Percentiles rank a stretch among this genome's conserved stretches.
These are phyloP conservation scores for Fusarium anthophilum DNA, from an alignment of 2,329 filamentous ascomycete genomes.

Conservation along the genomic window DNA sequence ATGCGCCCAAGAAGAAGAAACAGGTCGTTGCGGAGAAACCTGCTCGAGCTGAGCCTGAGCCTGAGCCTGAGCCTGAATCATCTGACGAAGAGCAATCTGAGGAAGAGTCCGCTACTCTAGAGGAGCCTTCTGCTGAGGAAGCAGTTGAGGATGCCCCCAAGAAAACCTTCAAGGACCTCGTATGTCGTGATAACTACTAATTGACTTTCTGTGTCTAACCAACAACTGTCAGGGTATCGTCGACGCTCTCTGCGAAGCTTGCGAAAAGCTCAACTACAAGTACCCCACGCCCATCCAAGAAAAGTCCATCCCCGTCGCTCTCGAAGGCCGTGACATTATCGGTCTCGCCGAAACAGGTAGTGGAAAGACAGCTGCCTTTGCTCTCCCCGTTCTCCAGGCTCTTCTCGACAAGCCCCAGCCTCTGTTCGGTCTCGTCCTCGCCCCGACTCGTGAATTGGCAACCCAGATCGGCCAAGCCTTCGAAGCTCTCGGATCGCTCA, in stretches of 20 bases:
- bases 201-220: constrained; percentile 25
- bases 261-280: constrained; percentile 82
- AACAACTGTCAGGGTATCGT: constrained; percentile 72
- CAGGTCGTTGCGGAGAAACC: constrained; percentile 7
- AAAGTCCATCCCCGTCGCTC: constrained; percentile 82
- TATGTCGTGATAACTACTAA: constrained; percentile 41
- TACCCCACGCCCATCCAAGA: constrained; percentile 88
- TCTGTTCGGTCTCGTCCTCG: constrained; percentile 88
- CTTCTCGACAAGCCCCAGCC: constrained; percentile 88
- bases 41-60: constrained; percentile 15
- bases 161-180: constrained; percentile 75
- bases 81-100: constrained; percentile 36
- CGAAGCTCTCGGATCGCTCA: constrained; percentile 85
- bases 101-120: constrained; percentile 49
- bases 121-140: constrained; percentile 47
- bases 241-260: constrained; percentile 89
- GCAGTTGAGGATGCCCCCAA: constrained; percentile 53
- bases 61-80: background rate
- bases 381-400: constrained; percentile 88
- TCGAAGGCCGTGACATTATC: constrained; percentile 86
- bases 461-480: constrained; percentile 90
- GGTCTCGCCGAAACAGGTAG: constrained; percentile 94
- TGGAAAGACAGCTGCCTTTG: constrained; percentile 96
- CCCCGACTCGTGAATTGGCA: constrained; percentile 92
- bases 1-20: constrained; percentile 38